Evolutionary conservation across 2,329 filamentous ascomycete genomes (phyloP).

Genomic region (Paecilomyces fulvus): DNA sequence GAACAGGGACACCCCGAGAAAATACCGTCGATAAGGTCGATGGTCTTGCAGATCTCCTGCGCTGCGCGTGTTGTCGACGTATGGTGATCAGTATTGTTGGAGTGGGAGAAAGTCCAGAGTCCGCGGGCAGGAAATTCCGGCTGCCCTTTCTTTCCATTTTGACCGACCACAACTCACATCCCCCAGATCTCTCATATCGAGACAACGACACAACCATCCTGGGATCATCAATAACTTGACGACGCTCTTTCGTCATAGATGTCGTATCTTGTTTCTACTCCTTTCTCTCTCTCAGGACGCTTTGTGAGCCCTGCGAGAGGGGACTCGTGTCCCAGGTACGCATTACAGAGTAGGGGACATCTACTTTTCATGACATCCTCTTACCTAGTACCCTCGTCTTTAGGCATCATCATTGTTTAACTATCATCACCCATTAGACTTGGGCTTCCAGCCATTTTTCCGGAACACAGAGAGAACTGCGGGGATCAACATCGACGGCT

Average conservation of each 20-base stretch:
- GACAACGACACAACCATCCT: background rate
- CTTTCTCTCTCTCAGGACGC: background rate
- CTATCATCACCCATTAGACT: background rate
- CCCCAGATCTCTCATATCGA: background rate
- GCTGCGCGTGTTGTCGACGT: conserved; percentile 1
- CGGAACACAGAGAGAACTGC: background rate
- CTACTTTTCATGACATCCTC: background rate
- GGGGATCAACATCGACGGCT: background rate
- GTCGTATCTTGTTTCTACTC: background rate
- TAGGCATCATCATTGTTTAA: background rate
- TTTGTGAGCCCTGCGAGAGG: background rate
- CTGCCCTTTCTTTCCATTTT: background rate
- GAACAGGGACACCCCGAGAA: background rate
- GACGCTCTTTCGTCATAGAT: background rate
- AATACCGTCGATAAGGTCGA: background rate
- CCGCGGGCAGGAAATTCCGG: background rate
- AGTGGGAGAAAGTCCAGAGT: background rate
- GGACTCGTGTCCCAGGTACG: background rate
- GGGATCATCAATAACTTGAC: background rate
- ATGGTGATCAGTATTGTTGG: background rate
- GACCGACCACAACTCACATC: background rate
- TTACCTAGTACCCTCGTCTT: no score
- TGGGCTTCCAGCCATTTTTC: background rate
- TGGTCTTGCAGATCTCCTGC: background rate
- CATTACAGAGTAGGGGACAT: background rate